These are phyloP conservation scores for Penicillium sp. DNA, from an alignment of 2,329 filamentous ascomycete genomes.

Conservation along the genomic window DNA sequence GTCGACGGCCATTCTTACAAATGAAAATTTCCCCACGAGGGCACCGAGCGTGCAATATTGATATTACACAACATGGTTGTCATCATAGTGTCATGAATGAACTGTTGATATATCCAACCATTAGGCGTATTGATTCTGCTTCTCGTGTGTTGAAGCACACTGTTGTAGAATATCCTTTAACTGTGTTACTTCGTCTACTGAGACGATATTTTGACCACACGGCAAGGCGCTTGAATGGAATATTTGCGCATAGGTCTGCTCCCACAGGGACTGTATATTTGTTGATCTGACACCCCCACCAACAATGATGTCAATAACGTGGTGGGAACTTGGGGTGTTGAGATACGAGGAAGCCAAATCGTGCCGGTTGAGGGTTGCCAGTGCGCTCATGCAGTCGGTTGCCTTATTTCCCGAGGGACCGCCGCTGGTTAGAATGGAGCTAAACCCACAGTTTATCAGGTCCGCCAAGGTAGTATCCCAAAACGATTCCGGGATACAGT, in stretches of 20 bases:
- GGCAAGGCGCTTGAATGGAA: conserved; percentile 51
- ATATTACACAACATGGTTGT: too few relatives aligned
- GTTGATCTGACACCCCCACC: conserved; percentile 55
- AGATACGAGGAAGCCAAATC: not conserved
- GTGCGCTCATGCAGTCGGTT: conserved; percentile 36
- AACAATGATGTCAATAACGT: conserved; percentile 49
- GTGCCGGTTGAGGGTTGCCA: conserved; percentile 33
- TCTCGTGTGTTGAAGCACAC: too few relatives aligned
- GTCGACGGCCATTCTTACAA: too few relatives aligned
- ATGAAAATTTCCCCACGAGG: too few relatives aligned
- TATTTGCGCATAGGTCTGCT: conserved; percentile 34
- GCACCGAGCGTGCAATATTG: too few relatives aligned
- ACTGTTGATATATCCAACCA: too few relatives aligned
- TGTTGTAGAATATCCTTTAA: too few relatives aligned
- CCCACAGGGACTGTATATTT: conserved; percentile 46
- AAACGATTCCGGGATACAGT: conserved; percentile 38
- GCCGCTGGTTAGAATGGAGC: conserved; percentile 55
- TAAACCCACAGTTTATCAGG: conserved; percentile 52
- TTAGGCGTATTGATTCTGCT: too few relatives aligned
- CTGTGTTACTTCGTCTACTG: conserved; percentile 3
- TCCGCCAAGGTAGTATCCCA: conserved; percentile 35
- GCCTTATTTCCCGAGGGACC: conserved; percentile 38
- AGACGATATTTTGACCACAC: not conserved
- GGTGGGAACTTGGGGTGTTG: not conserved
- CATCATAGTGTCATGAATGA: too few relatives aligned